Evolutionary conservation across 441 rosid genomes (phyloP), one percentile per base, ranked within the genome.

Genomic region (Aleurites moluccanus): DNA sequence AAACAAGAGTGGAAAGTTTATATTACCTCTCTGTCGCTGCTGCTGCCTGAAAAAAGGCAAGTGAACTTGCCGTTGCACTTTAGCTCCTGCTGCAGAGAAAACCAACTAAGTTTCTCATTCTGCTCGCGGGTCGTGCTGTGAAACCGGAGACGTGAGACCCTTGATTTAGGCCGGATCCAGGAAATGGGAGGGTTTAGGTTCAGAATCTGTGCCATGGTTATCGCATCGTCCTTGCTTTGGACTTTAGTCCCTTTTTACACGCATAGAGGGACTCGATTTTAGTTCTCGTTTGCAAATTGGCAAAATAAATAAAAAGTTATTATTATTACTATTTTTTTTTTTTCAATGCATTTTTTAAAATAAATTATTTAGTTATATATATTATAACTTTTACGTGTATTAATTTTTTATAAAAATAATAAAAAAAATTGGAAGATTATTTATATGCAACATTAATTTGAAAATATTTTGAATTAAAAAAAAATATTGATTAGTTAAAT

Each of bases 11-110:
- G 0, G 1, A 66, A 42, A 27, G n/a, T 2, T 10, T 64, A 14
- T 5, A 66, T 25, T 83, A 92, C 95, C 97, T 92, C 83, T 42
- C 79, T 84, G 76, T 87, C 78, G 73, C 83, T 85, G 79, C 87
- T 78, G 73, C 80, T 84, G 80, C 85, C 86, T 10, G 94, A 85
- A 86, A 92, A 92, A 53, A 85, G 89, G 81, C 92, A 92, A 25
- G 82, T 81, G 80, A 85, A 74, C 74, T 84, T 83, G 70, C 83
- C 86, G 7, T 85, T 81, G 84, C 88, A 82, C 78, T 76, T 85
- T 80, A 82, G 79, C 20, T 74, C 60, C 33, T 68, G 91, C 47
- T 74, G 87, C 81, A 85, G 75, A 74, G 82, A 78, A 69, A 76
- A 71, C 85, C 86, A 87, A 78, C 62, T 70, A 9, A 65, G 73